Evolutionary conservation across 1,284 basidiomycete species (phyloP).

Genomic region (Leccinum huronense): DNA sequence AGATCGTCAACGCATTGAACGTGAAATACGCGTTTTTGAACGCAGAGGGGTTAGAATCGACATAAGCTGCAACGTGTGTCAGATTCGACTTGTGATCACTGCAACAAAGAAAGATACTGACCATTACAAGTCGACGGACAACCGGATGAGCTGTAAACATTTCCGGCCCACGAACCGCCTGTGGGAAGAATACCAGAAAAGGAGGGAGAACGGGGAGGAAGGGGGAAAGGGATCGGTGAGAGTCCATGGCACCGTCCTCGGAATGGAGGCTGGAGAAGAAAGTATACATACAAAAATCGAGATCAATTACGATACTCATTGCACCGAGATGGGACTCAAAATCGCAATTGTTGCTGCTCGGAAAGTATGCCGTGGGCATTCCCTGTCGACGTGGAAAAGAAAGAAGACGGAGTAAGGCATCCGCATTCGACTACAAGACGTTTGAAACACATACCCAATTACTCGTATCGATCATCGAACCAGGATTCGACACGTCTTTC

Average conservation of each 20-base stretch:
- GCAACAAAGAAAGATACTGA: slow-evolving; percentile 20
- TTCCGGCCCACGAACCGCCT: slow-evolving; percentile 47
- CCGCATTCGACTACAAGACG: neutral
- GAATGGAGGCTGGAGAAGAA: neutral
- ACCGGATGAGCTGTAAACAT: slow-evolving; percentile 20
- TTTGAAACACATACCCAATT: slow-evolving; percentile 22
- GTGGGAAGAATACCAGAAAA: neutral
- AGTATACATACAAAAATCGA: slow-evolving; percentile 27
- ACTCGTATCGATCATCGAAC: slow-evolving; percentile 21
- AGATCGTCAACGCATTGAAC: slow-evolving; percentile 23
- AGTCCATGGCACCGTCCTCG: neutral
- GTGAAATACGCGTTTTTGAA: slow-evolving; percentile 25
- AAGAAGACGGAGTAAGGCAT: neutral
- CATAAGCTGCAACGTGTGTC: slow-evolving; percentile 14
- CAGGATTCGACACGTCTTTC: slow-evolving; percentile 19
- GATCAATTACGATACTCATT: slow-evolving; percentile 26
- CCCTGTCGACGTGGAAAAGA: slow-evolving; percentile 13
- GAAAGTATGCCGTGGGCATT: slow-evolving; percentile 27
- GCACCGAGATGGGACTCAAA: slow-evolving; percentile 22
- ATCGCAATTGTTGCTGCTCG: slow-evolving; percentile 18
- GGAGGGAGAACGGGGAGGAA: neutral
- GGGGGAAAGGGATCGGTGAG: neutral
- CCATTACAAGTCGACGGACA: slow-evolving; percentile 38
- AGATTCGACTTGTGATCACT: neutral
- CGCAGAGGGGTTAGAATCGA: slow-evolving; percentile 17